Percentiles rank a stretch among this genome's conserved stretches.
Evolutionary conservation across 352 stramenopile species (phyloP).

Genomic region (Pythium rhizo-oryzae): DNA sequence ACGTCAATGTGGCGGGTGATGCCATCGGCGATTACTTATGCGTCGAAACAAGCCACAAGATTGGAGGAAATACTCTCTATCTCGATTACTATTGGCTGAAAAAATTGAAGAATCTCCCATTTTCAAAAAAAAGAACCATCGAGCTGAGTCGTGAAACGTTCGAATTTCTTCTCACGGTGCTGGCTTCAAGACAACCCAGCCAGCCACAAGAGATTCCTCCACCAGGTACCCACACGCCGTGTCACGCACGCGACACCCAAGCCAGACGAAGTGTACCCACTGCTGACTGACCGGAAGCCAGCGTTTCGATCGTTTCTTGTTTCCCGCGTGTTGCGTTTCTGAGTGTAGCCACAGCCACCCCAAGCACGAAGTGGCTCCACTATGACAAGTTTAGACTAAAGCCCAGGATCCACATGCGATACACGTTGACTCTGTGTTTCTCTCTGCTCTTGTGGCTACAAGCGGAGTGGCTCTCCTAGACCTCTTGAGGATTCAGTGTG

Average conservation of each 20-base stretch:
- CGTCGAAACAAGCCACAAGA: neutral
- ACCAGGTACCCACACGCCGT: neutral
- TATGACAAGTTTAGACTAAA: too few relatives aligned
- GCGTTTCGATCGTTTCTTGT: neutral
- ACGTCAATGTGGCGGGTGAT: neutral
- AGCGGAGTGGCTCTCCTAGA: too few relatives aligned
- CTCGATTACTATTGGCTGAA: neutral
- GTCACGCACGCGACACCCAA: neutral
- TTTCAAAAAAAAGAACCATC: slow-evolving; percentile 4
- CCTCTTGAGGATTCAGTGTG: too few relatives aligned
- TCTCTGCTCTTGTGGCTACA: too few relatives aligned
- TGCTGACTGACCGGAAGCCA: neutral
- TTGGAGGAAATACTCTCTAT: neutral
- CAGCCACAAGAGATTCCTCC: neutral
- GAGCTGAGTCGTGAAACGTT: slow-evolving; percentile 7
- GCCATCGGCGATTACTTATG: slow-evolving; percentile 1
- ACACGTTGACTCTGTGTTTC: too few relatives aligned
- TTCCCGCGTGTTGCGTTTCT: neutral
- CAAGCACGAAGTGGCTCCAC: too few relatives aligned
- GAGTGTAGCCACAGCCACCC: neutral
- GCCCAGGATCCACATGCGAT: too few relatives aligned
- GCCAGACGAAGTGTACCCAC: neutral
- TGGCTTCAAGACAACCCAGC: slow-evolving; percentile 2
- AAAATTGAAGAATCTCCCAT: neutral
- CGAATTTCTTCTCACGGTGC: neutral